phyloP scores from a whole-genome alignment of 169 alveolate genomes.

The Cystoisospora suis region DNA sequence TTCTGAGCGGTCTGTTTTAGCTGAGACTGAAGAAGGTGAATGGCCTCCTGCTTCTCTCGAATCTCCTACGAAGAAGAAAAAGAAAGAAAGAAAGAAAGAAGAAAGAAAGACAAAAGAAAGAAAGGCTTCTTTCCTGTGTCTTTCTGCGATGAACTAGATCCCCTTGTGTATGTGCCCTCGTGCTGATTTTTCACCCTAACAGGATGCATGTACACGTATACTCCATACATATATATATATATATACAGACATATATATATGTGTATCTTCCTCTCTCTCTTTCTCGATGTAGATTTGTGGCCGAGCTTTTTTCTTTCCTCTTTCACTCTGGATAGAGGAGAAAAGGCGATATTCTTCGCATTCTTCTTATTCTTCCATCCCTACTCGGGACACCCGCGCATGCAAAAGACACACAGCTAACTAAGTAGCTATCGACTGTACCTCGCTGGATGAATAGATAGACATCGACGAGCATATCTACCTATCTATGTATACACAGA shows the following conservation, averaged over 20 bases:
- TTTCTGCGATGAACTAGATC: too few species aligned
- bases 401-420: neutral
- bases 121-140: too few species aligned
- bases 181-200: too few species aligned
- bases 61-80: neutral
- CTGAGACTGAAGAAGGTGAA: slow-evolving; percentile 14
- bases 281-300: too few species aligned
- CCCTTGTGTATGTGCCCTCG: too few species aligned
- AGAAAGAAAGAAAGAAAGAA: neutral
- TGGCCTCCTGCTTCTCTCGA: slow-evolving; percentile 3
- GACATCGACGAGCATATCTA: neutral
- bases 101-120: too few species aligned
- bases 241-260: neutral
- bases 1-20: slow-evolving; percentile 12
- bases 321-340: too few species aligned
- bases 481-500: neutral
- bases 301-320: too few species aligned
- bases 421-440: neutral
- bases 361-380: too few species aligned
- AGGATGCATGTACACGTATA: neutral
- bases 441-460: neutral
- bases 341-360: too few species aligned
- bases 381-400: too few species aligned
- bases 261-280: neutral
- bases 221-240: too few species aligned